Percentiles rank a stretch among this genome's conserved stretches.
Evolutionary conservation across 192 early-diverging fungal genomes (phyloP).

Genomic region (Backusella sp.): DNA sequence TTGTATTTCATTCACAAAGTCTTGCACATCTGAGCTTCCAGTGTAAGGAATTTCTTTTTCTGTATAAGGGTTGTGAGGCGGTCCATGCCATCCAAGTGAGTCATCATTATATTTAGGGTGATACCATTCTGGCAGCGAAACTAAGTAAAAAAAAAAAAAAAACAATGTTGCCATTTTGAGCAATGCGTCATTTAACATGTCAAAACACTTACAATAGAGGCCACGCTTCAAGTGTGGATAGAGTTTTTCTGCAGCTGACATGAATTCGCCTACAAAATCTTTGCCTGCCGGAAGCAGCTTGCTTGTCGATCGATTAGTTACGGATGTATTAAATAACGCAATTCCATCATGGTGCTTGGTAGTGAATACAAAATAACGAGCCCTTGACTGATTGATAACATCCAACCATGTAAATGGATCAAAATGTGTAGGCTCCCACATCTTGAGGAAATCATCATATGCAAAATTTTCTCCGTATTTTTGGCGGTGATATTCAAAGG

Average conservation of each 20-base stretch:
- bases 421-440: constrained; percentile 13
- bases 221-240: constrained; percentile 25
- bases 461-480: constrained; percentile 19
- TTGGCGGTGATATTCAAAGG: constrained; percentile 13
- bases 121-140: constrained; percentile 34
- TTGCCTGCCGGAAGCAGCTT: constrained; percentile 3
- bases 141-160: neutral
- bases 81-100: constrained; percentile 13
- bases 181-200: neutral
- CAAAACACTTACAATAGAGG: constrained; percentile 23
- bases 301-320: constrained; percentile 19
- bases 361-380: constrained; percentile 29
- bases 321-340: constrained; percentile 28
- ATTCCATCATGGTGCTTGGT: constrained; percentile 33
- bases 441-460: constrained; percentile 20
- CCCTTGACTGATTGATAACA: constrained; percentile 12
- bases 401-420: constrained; percentile 23
- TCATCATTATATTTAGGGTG: constrained; percentile 21
- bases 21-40: constrained; percentile 6
- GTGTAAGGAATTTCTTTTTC: constrained; percentile 13
- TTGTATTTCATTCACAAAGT: constrained; percentile 31
- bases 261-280: constrained; percentile 29
- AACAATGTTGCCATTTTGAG: neutral
- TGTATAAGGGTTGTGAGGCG: constrained; percentile 22
- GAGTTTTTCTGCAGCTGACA: neutral